Evolutionary conservation across 2,329 filamentous ascomycete genomes (phyloP), one percentile per base, ranked within the genome.

Genomic region (Pyricularia sp.): DNA sequence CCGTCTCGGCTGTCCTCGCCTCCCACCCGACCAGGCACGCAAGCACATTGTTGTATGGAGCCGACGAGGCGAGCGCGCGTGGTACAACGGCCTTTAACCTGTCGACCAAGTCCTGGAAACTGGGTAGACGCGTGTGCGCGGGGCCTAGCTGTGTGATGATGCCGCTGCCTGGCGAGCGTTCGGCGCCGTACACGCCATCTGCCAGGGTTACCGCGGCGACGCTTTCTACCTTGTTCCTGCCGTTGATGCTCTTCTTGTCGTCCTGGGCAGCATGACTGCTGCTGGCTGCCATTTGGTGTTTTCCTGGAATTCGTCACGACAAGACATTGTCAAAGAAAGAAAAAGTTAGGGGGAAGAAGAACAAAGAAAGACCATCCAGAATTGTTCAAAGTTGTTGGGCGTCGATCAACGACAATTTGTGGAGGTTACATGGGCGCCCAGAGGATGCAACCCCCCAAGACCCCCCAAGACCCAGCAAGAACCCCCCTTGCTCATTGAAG

Each of bases 11-110:
- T 7, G 31, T 12, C 30, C 55, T n/a, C 14, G 30, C 66, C 10
- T 63, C 26, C 67, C 67, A 68, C 23, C 58, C 33, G 12, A 64
- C 67, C 33, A 68, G 28, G 14, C 67, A 68, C 9, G 59, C 59
- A 12, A 26, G n/a, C 9, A 68, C 33, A n/a, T 55, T 68, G 67
- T 17, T 33, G 59, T 68, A 68, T 1, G 67, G 14, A 10, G 33
- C 23, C 4, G 65, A 33, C 4, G 33, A 36, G 23, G 25, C 30
- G 30, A 68, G 67, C 12, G 31, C 67, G 23, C n/a, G 67, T 20
- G n/a, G 67, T 4, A 68, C 67, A 20, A 28, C 67, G 10, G n/a
- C 25, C n/a, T 63, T 25, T 9, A 68, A 36, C 59, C 30, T 31
- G 67, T 25, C 59, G 33, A 68, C 30, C 14, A 68, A 36, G 67